Evolutionary conservation across 2,329 filamentous ascomycete genomes (phyloP).

Genomic region (Cladophialophora psammophila): DNA sequence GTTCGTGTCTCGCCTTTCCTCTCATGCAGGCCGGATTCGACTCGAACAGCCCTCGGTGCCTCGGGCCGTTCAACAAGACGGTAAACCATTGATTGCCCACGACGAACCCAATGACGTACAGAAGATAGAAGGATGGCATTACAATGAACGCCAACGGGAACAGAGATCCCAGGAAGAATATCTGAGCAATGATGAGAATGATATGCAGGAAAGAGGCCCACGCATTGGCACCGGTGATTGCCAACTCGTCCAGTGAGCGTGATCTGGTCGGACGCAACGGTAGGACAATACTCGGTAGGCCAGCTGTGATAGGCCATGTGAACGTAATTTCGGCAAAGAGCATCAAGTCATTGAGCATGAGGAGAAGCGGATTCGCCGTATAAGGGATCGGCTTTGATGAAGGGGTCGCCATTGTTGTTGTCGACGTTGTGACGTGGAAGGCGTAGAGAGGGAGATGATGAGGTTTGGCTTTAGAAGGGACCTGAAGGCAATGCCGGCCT

Average conservation of each 20-base stretch:
- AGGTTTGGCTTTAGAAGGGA: no score
- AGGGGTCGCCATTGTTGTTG: conserved; percentile 37
- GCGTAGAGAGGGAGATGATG: conserved; percentile 19
- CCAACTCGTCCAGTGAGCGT: conserved; percentile 67
- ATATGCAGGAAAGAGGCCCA: conserved; percentile 65
- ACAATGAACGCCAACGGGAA: conserved; percentile 59
- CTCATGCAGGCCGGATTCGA: conserved; percentile 27
- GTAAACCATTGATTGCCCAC: conserved; percentile 44
- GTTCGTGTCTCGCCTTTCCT: conserved; percentile 22
- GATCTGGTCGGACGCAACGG: conserved; percentile 63
- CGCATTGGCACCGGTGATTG: conserved; percentile 55
- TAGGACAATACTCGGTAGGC: conserved; percentile 66
- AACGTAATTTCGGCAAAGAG: conserved; percentile 47
- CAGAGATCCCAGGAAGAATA: conserved; percentile 66
- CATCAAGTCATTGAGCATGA: conserved; percentile 51
- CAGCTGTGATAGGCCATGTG: conserved; percentile 34
- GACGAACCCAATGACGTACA: conserved; percentile 44
- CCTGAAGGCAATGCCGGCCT: not conserved
- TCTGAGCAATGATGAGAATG: conserved; percentile 66
- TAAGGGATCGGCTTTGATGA: conserved; percentile 47
- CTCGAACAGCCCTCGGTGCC: conserved; percentile 20
- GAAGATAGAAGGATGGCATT: conserved; percentile 45
- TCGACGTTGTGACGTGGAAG: conserved; percentile 47
- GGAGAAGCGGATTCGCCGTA: conserved; percentile 49
- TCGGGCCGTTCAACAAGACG: conserved; percentile 47